Percentiles rank a stretch among this genome's conserved stretches.
Evolutionary conservation across 305 asterid genomes (phyloP).

Genomic region (Ruellia speciosa): DNA sequence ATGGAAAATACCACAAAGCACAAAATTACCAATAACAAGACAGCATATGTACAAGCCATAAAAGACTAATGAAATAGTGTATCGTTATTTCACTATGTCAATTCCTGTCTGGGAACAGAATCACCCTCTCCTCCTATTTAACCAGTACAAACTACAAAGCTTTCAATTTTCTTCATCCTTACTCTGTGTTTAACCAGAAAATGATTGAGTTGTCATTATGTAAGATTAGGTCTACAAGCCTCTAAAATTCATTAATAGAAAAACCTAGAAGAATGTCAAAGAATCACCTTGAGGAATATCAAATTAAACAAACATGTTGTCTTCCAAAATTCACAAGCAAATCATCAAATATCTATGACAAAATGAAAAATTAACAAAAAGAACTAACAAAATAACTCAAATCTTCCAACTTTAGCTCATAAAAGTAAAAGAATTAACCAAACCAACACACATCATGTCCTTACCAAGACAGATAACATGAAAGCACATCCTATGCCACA

Average conservation of each 20-base stretch:
- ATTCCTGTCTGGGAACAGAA: constrained; percentile 3
- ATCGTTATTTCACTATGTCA: neutral
- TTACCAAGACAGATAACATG: constrained; percentile 22
- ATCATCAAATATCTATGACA: neutral
- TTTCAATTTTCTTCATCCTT: too few species aligned
- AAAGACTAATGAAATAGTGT: too few species aligned
- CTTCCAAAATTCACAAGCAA: constrained; percentile 6
- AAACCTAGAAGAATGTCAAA: neutral
- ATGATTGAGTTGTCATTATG: constrained; percentile 6
- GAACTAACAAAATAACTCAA: neutral
- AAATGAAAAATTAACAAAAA: neutral
- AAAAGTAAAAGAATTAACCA: neutral
- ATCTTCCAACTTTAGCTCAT: neutral
- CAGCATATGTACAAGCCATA: neutral
- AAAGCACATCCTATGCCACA: constrained; percentile 14
- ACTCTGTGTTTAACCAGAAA: neutral
- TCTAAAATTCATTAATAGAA: neutral
- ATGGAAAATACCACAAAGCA: neutral
- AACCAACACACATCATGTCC: too few species aligned
- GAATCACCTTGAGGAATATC: neutral
- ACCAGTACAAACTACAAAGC: too few species aligned
- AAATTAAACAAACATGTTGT: neutral
- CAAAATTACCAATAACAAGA: neutral
- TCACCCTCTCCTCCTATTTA: neutral
- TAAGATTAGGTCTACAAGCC: constrained; percentile 8